These are phyloP conservation scores for Apodospora peruviana DNA, from an alignment of 495 filamentous ascomycete genomes.

Conservation along the genomic window DNA sequence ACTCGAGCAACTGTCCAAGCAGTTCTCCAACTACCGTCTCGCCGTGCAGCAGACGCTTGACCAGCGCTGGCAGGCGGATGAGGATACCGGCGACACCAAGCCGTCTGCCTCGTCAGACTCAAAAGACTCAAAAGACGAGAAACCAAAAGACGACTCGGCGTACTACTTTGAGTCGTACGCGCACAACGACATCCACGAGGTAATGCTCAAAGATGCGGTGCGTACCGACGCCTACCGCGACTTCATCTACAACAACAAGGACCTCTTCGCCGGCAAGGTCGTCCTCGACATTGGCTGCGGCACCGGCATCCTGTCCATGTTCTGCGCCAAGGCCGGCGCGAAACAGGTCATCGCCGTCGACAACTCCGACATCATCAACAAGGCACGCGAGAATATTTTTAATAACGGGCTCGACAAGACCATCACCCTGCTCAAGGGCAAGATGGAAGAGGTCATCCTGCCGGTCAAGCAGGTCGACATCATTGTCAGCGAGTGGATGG, in stretches of 20 bases:
- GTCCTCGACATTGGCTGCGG: slow-evolving; percentile 98
- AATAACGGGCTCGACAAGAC: slow-evolving; percentile 74
- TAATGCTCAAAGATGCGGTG: slow-evolving; percentile 93
- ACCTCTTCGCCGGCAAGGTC: slow-evolving; percentile 95
- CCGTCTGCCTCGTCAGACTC: slow-evolving; percentile 8
- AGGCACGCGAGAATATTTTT: slow-evolving; percentile 85
- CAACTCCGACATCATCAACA: slow-evolving; percentile 94
- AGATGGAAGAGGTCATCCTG: slow-evolving; percentile 91
- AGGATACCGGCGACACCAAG: slow-evolving; percentile 18
- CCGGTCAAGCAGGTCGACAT: slow-evolving; percentile 92
- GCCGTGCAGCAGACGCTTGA: slow-evolving; percentile 67
- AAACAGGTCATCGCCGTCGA: slow-evolving; percentile 95
- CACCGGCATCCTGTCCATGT: slow-evolving; percentile 77
- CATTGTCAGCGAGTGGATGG: slow-evolving; percentile 99
- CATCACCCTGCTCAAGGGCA: slow-evolving; percentile 89
- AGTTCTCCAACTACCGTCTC: slow-evolving; percentile 67
- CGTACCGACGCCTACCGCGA: slow-evolving; percentile 94
- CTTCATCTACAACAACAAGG: slow-evolving; percentile 93
- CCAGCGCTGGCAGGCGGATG: slow-evolving; percentile 55
- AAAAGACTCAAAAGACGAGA: slow-evolving; percentile 11
- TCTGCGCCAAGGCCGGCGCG: slow-evolving; percentile 89
- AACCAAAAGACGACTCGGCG: slow-evolving; percentile 48
- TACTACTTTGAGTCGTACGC: slow-evolving; percentile 83
- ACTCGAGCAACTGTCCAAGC: slow-evolving; percentile 54
- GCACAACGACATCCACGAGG: slow-evolving; percentile 82